Evolutionary conservation across 1,284 basidiomycete species (phyloP).

Genomic region (Ceratobasidium sp.): DNA sequence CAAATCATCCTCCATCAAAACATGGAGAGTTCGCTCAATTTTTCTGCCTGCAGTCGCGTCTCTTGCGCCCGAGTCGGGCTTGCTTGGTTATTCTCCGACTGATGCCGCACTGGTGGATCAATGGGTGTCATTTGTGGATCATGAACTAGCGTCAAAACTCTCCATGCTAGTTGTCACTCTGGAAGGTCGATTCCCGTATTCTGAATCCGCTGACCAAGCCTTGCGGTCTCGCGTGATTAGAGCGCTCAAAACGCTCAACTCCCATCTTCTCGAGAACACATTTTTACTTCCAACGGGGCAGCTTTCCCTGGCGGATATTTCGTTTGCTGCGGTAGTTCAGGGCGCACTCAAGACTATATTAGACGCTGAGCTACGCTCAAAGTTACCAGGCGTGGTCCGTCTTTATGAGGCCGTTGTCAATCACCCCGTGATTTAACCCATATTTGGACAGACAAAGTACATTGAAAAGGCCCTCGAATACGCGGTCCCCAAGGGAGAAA

Average conservation of each 20-base stretch:
- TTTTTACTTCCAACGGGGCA: slow-evolving; percentile 89
- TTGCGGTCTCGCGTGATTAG: slow-evolving; percentile 63
- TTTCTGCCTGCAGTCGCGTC: slow-evolving; percentile 64
- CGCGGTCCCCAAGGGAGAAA: slow-evolving; percentile 67
- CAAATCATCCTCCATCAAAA: slow-evolving; percentile 48
- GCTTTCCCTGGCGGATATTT: slow-evolving; percentile 91
- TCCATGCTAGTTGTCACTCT: slow-evolving; percentile 47
- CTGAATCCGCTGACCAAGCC: slow-evolving; percentile 58
- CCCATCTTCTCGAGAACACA: slow-evolving; percentile 78
- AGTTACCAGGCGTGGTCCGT: slow-evolving; percentile 81
- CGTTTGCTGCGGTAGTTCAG: slow-evolving; percentile 66
- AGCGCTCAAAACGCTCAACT: slow-evolving; percentile 72
- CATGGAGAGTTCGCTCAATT: slow-evolving; percentile 30
- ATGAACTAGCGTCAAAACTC: slow-evolving; percentile 56
- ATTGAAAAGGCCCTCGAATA: slow-evolving; percentile 76
- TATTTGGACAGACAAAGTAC: slow-evolving; percentile 69
- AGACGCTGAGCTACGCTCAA: slow-evolving; percentile 69
- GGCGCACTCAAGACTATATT: slow-evolving; percentile 60
- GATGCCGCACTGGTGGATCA: slow-evolving; percentile 70
- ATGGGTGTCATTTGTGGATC: slow-evolving; percentile 70
- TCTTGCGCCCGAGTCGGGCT: slow-evolving; percentile 68
- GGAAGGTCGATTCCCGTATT: slow-evolving; percentile 47
- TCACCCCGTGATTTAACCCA: slow-evolving; percentile 74
- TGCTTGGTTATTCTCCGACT: slow-evolving; percentile 64
- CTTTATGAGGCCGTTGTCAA: slow-evolving; percentile 85